phyloP scores from a whole-genome alignment of 2,329 filamentous ascomycete genomes.

The Pyrenophora tritici-repentis region DNA sequence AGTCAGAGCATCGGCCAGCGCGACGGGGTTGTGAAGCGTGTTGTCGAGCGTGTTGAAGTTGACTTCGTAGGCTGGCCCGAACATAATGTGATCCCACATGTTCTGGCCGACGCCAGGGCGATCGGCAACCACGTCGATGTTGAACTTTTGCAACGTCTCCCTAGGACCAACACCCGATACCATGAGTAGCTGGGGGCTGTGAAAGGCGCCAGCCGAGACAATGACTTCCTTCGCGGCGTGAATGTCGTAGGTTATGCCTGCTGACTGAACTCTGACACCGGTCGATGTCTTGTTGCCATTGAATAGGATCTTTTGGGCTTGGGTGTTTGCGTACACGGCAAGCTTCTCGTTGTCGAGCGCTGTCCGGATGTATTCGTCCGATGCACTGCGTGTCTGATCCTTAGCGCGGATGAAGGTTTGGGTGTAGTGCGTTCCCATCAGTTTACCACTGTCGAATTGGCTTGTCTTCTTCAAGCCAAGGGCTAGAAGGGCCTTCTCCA shows the following conservation, averaged over 20 bases:
- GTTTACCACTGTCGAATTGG: slow-evolving; percentile 22
- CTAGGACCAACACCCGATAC: slow-evolving; percentile 44
- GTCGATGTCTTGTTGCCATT: slow-evolving; percentile 12
- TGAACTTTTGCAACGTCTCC: slow-evolving; percentile 13
- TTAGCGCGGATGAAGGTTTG: slow-evolving; percentile 32
- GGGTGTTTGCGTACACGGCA: slow-evolving; percentile 37
- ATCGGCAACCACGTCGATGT: slow-evolving; percentile 26
- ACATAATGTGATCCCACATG: slow-evolving; percentile 20
- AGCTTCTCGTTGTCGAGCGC: slow-evolving; percentile 1
- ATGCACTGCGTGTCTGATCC: slow-evolving; percentile 10
- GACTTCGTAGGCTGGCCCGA: slow-evolving; percentile 12
- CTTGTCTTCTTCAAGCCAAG: slow-evolving; percentile 16
- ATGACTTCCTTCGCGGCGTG: slow-evolving; percentile 29
- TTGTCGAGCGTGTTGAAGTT: neutral
- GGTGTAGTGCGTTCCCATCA: slow-evolving; percentile 18
- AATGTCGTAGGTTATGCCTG: slow-evolving; percentile 43
- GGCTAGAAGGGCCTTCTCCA: slow-evolving; percentile 15
- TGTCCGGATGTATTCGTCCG: slow-evolving; percentile 11
- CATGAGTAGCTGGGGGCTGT: slow-evolving; percentile 44
- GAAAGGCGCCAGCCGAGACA: neutral
- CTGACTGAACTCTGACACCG: slow-evolving; percentile 47
- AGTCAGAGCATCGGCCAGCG: neutral
- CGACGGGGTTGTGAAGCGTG: neutral
- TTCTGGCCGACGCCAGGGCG: slow-evolving; percentile 32
- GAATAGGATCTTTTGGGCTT: slow-evolving; percentile 46